Evolutionary conservation across 176 grass and related monocot species (phyloP), one percentile per base, ranked within the genome.

Genomic region (Carex parvula): DNA sequence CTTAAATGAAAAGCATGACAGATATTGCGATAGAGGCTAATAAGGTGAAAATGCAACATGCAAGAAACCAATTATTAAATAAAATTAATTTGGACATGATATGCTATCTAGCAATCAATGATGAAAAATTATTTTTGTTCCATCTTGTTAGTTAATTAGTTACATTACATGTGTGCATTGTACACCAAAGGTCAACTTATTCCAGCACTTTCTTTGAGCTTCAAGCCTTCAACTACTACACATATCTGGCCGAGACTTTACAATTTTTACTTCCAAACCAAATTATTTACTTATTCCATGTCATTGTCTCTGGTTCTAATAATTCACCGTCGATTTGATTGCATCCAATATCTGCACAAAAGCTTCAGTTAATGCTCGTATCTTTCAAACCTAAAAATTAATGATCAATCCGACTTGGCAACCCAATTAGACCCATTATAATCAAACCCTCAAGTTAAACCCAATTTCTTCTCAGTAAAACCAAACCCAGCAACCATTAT

Each of bases 321-420:
- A 98, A 80, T 98, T 93, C 75, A 98, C 89, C 30, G 92, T 95
- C 66, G 89, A 83, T 84, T 92, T 93, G 71, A 98, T 95, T 18
- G 91, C 89, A 44, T 92, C 95, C 83, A 95, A 2, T n/a, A 95
- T 80, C 92, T 93, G 86, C 11, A 90, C 55, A 14, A 86, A 2
- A 59, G 35, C 52, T 53, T 0, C 44, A 57, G 79, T 69, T 62
- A 15, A 54, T 70, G 3, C 70, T 24, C 2, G 12, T 37, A 63
- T 50, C 29, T 33, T 79, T 61, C 26, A 62, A 26, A 68, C 26
- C 9, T 8, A 85, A 73, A 42, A 22, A 53, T n/a, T 4, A 24
- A 57, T 12, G 82, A 15, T 63, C 33, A 6, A 81, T 46, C 24
- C 6, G 1, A 83, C 24, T 39, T 66, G 12, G 6, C 32, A 37